Conservation (phyloP, 2,329 filamentous ascomycete species). For the Coniochaeta sp. region DNA sequence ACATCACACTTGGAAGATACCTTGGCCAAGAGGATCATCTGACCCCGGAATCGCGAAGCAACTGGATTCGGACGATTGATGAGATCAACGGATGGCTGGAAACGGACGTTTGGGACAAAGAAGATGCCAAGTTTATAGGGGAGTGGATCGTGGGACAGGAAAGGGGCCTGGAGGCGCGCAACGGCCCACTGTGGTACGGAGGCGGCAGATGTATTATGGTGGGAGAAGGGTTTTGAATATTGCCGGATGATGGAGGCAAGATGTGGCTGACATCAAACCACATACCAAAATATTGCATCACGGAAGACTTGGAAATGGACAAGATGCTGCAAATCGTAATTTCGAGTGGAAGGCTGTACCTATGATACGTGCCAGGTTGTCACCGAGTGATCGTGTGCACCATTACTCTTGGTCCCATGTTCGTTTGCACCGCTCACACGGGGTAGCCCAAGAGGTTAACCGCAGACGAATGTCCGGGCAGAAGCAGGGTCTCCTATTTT, state of each 20-base stretch:
- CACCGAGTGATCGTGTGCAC: neutral
- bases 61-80: constrained; percentile 66
- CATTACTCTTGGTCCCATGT: neutral
- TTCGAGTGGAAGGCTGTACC: neutral
- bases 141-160: constrained; percentile 89
- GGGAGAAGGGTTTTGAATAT: constrained; percentile 51
- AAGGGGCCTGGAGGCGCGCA: constrained; percentile 67
- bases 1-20: constrained; percentile 82
- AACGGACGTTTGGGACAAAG: constrained; percentile 59
- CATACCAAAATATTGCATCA: neutral
- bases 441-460: neutral
- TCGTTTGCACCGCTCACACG: neutral
- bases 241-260: neutral
- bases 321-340: neutral
- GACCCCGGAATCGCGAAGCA: constrained; percentile 47
- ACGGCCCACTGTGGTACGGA: constrained; percentile 80
- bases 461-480: neutral
- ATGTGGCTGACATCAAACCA: neutral
- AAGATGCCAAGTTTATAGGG: constrained; percentile 38
- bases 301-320: neutral
- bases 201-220: constrained; percentile 63
- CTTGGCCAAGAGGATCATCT: constrained; percentile 59
- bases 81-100: constrained; percentile 70
- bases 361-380: neutral
- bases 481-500: constrained; percentile 1